Evolutionary conservation across 192 early-diverging fungal genomes (phyloP).

Genomic region (Coemansia sp.): DNA sequence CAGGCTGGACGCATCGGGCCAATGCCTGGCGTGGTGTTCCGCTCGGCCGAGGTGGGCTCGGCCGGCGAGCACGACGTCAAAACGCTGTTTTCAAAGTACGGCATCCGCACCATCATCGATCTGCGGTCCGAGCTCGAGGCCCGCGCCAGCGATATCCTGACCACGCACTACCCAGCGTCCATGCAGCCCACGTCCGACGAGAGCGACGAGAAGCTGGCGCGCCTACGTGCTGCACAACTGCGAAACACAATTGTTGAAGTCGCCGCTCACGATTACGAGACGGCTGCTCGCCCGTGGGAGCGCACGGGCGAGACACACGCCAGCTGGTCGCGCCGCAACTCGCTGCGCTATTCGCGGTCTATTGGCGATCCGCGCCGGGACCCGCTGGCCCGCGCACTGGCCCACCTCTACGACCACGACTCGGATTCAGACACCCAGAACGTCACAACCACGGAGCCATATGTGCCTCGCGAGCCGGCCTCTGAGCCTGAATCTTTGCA

Average conservation of each 20-base stretch:
- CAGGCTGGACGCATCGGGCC: constrained; percentile 27
- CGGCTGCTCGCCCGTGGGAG: constrained; percentile 46
- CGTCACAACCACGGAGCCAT: constrained; percentile 21
- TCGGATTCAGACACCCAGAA: constrained; percentile 24
- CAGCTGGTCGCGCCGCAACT: constrained; percentile 47
- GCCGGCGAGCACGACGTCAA: constrained; percentile 49
- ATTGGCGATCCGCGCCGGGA: constrained; percentile 38
- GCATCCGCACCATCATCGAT: constrained; percentile 56
- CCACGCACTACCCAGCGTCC: constrained; percentile 44
- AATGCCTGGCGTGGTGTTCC: constrained; percentile 51
- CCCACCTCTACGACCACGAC: constrained; percentile 33
- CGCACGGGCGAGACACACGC: constrained; percentile 36
- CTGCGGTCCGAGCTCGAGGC: constrained; percentile 50
- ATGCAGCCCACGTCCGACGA: constrained; percentile 46
- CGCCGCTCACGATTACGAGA: constrained; percentile 46
- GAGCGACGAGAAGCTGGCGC: constrained; percentile 38
- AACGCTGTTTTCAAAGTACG: constrained; percentile 41
- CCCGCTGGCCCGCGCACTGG: constrained; percentile 36
- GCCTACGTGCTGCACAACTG: constrained; percentile 29
- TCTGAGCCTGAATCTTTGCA: not conserved
- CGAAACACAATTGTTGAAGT: constrained; percentile 50
- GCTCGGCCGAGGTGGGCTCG: constrained; percentile 49
- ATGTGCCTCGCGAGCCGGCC: constrained; percentile 16
- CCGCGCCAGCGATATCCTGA: constrained; percentile 43
- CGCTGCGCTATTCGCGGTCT: constrained; percentile 38